Percentiles rank a stretch among this genome's conserved stretches.
Conservation (phyloP, 495 filamentous ascomycete genomes). For the Penicillium odoratum region DNA sequence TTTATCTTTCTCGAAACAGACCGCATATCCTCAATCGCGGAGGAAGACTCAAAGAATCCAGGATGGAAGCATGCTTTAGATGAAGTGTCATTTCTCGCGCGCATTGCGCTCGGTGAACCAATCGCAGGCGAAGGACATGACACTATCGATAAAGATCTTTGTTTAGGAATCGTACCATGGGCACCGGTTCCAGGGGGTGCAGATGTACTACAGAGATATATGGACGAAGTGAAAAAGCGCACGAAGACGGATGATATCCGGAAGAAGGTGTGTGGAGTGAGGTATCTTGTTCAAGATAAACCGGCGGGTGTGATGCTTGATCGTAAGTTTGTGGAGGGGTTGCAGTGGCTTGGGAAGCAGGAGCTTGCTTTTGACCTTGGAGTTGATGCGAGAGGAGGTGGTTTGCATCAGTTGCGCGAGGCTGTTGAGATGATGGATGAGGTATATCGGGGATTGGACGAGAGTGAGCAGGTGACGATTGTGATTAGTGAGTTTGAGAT, state of each 20-base stretch:
- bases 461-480: conserved; percentile 57
- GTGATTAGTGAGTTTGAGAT: conserved; percentile 61
- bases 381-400: conserved; percentile 69
- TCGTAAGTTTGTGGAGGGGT: conserved; percentile 62
- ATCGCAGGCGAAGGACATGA: conserved; percentile 59
- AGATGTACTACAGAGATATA: conserved; percentile 47
- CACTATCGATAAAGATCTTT: conserved; percentile 48
- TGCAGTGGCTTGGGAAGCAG: conserved; percentile 64
- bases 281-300: conserved; percentile 81
- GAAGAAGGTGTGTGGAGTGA: conserved; percentile 66
- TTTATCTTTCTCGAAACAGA: conserved; percentile 85
- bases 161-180: conserved; percentile 74
- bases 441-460: conserved; percentile 51
- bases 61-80: conserved; percentile 62
- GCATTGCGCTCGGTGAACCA: conserved; percentile 61
- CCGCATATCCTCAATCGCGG: conserved; percentile 58
- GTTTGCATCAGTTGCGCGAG: conserved; percentile 69
- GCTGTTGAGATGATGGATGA: conserved; percentile 69
- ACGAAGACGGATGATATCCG: conserved; percentile 35
- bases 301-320: conserved; percentile 59
- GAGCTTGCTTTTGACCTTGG: conserved; percentile 76
- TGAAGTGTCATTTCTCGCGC: conserved; percentile 66
- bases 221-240: conserved; percentile 42
- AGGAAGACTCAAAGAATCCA: conserved; percentile 19
- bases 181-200: conserved; percentile 70